phyloP scores from a whole-genome alignment of 2,329 filamentous ascomycete genomes.

The Clonostachys rhizophaga region DNA sequence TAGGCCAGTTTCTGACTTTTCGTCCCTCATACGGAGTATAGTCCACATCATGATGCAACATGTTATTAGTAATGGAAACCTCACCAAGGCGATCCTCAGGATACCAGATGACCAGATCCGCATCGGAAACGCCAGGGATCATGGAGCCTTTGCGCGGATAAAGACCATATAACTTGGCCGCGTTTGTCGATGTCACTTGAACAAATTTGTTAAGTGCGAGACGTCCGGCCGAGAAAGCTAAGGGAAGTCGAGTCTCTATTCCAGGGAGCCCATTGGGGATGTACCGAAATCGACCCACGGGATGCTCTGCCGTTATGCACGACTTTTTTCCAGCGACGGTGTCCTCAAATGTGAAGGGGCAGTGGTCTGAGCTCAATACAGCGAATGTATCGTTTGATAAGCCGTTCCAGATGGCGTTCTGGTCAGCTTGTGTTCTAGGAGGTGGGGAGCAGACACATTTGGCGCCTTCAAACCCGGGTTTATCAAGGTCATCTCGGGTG shows the following conservation, averaged over 20 bases:
- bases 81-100: constrained; percentile 28
- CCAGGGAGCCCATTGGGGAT: constrained; percentile 56
- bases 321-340: constrained; percentile 38
- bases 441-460: constrained; percentile 52
- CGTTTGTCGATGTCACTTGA: constrained; percentile 47
- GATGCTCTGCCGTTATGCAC: constrained; percentile 29
- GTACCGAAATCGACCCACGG: constrained; percentile 42
- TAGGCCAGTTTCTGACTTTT: constrained; percentile 53
- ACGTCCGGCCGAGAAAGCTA: constrained; percentile 32
- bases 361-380: constrained; percentile 41
- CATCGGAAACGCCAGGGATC: constrained; percentile 45
- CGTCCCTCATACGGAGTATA: constrained; percentile 59
- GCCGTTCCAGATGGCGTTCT: constrained; percentile 44
- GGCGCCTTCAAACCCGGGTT: constrained; percentile 46
- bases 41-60: constrained; percentile 57
- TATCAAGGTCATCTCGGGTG: constrained; percentile 42
- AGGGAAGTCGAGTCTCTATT: constrained; percentile 49
- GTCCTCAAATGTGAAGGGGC: constrained; percentile 44
- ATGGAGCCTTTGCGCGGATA: constrained; percentile 43
- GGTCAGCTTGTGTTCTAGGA: constrained; percentile 38
- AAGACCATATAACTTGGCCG: constrained; percentile 53
- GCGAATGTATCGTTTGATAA: constrained; percentile 47
- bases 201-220: constrained; percentile 45
- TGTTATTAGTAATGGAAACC: constrained; percentile 40
- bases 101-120: constrained; percentile 55